These are phyloP conservation scores for Crucibulum parvulum DNA, from an alignment of 1,284 basidiomycete species.

Conservation along the genomic window DNA sequence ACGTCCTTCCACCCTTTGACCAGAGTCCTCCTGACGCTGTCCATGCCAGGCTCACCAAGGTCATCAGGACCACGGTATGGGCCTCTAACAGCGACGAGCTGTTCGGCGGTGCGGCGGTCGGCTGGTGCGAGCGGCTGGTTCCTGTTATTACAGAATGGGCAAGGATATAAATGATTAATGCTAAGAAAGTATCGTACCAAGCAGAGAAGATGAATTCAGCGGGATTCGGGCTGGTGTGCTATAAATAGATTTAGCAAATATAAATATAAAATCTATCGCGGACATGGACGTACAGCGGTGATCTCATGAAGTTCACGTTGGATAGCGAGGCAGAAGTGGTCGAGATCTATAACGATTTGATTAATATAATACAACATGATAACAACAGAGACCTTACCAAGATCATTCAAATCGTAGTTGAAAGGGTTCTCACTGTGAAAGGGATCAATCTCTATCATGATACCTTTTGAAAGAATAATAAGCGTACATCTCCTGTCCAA, in stretches of 20 bases:
- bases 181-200: constrained; percentile 13
- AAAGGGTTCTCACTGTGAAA: constrained; percentile 67
- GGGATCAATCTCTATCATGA: background rate
- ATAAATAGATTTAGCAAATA: constrained; percentile 4
- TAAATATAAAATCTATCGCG: background rate
- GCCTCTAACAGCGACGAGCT: constrained; percentile 46
- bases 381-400: constrained; percentile 44
- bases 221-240: constrained; percentile 62
- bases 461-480: background rate
- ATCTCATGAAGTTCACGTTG: constrained; percentile 73
- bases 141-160: constrained; percentile 16
- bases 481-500: constrained; percentile 72
- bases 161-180: background rate
- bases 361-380: background rate
- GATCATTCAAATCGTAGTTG: constrained; percentile 73
- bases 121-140: constrained; percentile 75
- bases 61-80: constrained; percentile 40
- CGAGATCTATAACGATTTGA: constrained; percentile 52
- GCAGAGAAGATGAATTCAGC: constrained; percentile 55
- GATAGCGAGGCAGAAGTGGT: constrained; percentile 67
- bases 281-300: constrained; percentile 55
- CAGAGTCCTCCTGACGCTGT: constrained; percentile 56
- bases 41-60: constrained; percentile 48
- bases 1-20: constrained; percentile 63
- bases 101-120: constrained; percentile 62